Percentiles rank a stretch among this genome's conserved stretches.
Conservation (phyloP, 2,329 filamentous ascomycete species). For the Fonsecaea pedrosoi region DNA sequence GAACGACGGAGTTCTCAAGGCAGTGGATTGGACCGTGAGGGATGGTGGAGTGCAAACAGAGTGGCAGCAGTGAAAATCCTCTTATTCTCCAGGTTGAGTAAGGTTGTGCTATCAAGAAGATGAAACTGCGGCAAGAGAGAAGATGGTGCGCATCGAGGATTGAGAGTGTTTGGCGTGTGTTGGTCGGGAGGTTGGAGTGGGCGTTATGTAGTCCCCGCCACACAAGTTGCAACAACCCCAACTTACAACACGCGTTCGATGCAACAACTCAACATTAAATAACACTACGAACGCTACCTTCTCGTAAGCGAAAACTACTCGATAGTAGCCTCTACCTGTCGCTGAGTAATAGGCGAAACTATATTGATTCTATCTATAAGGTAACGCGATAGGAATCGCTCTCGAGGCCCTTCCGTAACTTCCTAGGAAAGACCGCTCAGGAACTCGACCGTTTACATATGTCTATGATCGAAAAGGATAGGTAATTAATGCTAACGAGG, state of each 20-base stretch:
- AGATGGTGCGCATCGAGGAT: not conserved
- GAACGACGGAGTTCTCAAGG: not conserved
- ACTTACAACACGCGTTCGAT: no score
- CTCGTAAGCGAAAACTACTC: conserved; percentile 3
- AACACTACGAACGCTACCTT: conserved; percentile 6
- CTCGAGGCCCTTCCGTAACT: conserved; percentile 4
- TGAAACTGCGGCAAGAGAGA: not conserved
- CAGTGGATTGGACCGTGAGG: not conserved
- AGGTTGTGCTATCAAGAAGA: not conserved
- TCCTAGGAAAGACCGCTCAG: conserved; percentile 19
- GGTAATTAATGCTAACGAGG: conserved; percentile 20
- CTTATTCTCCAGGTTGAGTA: not conserved
- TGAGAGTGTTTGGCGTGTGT: not conserved
- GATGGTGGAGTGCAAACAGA: not conserved
- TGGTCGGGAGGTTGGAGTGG: not conserved
- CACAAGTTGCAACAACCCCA: no score
- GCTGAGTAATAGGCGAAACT: not conserved
- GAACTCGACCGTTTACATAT: conserved; percentile 14
- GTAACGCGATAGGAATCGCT: conserved; percentile 3
- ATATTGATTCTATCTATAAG: not conserved
- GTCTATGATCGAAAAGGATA: not conserved
- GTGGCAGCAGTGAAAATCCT: not conserved
- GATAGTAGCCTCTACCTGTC: not conserved
- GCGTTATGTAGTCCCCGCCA: no score
- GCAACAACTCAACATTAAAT: not conserved